These are phyloP conservation scores for Eucalyptus curtisii DNA, from an alignment of 345 rosid species.

Conservation along the genomic window DNA sequence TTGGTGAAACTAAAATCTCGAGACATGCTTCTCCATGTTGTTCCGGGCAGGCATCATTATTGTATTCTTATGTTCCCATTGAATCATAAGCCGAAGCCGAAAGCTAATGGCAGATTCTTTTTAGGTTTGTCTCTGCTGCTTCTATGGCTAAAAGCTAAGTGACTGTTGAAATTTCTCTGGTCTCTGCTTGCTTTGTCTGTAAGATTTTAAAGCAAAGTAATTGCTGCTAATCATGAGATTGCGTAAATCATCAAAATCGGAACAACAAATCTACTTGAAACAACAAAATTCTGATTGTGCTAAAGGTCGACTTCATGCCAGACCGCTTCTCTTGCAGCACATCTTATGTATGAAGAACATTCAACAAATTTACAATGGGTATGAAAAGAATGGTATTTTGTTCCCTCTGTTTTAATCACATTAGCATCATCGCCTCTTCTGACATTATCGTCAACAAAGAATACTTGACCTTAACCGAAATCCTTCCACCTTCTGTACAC, in stretches of 20 bases:
- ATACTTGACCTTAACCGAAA: slow-evolving; percentile 74
- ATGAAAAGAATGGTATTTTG: not conserved
- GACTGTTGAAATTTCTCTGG: not conserved
- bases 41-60: not conserved
- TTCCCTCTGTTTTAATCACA: slow-evolving; percentile 7
- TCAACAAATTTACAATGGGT: slow-evolving; percentile 5
- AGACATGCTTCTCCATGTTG: not conserved
- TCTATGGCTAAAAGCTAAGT: not conserved
- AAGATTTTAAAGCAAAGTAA: not conserved
- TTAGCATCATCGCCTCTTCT: slow-evolving; percentile 54
- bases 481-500: slow-evolving; percentile 57
- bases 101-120: not conserved
- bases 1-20: slow-evolving; percentile 17
- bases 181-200: not conserved
- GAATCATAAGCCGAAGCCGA: not conserved
- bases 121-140: not conserved
- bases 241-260: not conserved
- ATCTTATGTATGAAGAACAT: not conserved
- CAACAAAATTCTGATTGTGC: not conserved
- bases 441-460: slow-evolving; percentile 69
- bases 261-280: not conserved
- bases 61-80: not conserved
- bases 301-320: not conserved
- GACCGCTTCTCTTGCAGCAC: not conserved
- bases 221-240: not conserved